Conservation (phyloP, 805 yeast species). For the Peterozyma xylosa region DNA sequence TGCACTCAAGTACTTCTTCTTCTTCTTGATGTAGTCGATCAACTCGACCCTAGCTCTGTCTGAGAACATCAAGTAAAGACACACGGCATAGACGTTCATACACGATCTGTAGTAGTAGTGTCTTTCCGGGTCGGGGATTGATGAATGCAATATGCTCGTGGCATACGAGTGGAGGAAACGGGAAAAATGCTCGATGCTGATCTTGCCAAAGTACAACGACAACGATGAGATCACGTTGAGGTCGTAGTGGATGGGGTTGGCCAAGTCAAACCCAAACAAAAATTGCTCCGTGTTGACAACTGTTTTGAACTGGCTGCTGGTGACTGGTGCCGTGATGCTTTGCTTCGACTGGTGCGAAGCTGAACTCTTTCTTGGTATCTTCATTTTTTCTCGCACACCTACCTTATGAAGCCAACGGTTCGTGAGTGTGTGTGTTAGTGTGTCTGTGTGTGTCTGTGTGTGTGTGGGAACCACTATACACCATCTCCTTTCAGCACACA, state of each 20-base stretch:
- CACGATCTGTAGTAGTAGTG: slow-evolving; percentile 9
- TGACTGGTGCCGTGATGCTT: no score
- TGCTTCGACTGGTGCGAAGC: no score
- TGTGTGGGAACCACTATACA: no score
- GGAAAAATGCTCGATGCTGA: slow-evolving; percentile 8
- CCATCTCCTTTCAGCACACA: no score
- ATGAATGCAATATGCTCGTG: slow-evolving; percentile 2
- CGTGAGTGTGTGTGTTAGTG: no score
- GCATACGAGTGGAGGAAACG: slow-evolving; percentile 7
- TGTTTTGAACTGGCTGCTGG: no score
- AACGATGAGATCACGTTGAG: slow-evolving; percentile 5
- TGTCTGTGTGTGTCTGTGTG: no score
- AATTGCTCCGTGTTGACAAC: background rate
- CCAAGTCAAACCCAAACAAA: slow-evolving; percentile 3
- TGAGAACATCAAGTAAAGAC: slow-evolving; percentile 8
- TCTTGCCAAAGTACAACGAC: slow-evolving; percentile 4
- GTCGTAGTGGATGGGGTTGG: slow-evolving; percentile 6
- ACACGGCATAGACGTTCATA: slow-evolving; percentile 8
- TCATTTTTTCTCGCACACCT: no score
- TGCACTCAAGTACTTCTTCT: slow-evolving; percentile 7
- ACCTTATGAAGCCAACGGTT: no score
- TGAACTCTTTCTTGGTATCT: no score
- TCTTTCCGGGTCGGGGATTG: slow-evolving; percentile 4
- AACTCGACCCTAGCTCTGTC: slow-evolving; percentile 3
- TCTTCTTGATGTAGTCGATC: slow-evolving; percentile 3